These are phyloP conservation scores for Alternaria viburni DNA, from an alignment of 2,329 filamentous ascomycete genomes.

Conservation along the genomic window DNA sequence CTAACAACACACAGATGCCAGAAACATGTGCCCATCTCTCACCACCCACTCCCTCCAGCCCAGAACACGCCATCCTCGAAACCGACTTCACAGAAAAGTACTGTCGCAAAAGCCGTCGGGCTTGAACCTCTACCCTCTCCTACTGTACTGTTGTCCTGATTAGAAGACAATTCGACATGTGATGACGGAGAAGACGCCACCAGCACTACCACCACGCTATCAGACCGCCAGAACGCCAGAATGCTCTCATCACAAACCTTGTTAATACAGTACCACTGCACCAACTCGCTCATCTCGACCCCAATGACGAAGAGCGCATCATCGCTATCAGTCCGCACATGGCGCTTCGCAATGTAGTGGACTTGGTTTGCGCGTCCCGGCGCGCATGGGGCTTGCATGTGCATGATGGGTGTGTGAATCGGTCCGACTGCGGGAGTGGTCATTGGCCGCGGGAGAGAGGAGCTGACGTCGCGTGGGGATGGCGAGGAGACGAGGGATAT, in stretches of 20 bases:
- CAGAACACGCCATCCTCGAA: constrained; percentile 26
- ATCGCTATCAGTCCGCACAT: background rate
- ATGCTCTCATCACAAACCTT: too few species aligned
- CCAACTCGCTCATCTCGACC: background rate
- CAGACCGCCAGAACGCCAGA: background rate
- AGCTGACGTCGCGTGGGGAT: background rate
- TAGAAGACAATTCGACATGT: background rate
- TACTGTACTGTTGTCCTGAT: background rate
- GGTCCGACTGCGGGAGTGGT: background rate
- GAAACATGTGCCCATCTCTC: constrained; percentile 31
- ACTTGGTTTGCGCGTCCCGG: background rate
- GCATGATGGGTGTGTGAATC: background rate
- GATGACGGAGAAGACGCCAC: background rate
- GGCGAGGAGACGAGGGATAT: background rate
- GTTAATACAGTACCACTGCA: too few species aligned
- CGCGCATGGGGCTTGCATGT: background rate
- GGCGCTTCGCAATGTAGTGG: background rate
- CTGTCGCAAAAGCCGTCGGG: constrained; percentile 17
- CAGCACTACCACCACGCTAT: background rate
- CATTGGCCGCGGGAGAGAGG: background rate
- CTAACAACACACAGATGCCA: constrained; percentile 28
- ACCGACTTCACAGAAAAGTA: constrained; percentile 40
- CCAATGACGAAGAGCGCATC: background rate
- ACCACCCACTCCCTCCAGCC: constrained; percentile 10
- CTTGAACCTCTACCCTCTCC: background rate